Evolutionary conservation across 495 filamentous ascomycete species (phyloP).

Genomic region (Glarea lozoyensis): DNA sequence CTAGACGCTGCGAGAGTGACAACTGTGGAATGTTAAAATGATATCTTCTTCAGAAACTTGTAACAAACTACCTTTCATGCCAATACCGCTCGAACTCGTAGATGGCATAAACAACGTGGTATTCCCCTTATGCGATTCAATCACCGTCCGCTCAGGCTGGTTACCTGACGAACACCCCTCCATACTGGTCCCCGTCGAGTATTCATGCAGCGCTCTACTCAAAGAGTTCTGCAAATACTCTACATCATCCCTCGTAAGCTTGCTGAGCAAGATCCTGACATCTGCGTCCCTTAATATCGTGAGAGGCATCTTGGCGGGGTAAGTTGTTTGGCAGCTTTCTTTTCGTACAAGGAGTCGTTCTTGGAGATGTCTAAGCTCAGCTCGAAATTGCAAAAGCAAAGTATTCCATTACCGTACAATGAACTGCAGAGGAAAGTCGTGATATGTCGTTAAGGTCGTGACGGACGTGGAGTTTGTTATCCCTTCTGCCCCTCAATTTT

Average conservation of each 20-base stretch:
- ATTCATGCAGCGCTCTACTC: slow-evolving; percentile 69
- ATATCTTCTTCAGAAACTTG: neutral
- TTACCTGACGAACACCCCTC: slow-evolving; percentile 32
- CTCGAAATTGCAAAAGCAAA: too few relatives aligned
- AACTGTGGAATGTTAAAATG: slow-evolving; percentile 10
- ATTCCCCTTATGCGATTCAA: slow-evolving; percentile 59
- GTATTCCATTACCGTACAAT: too few relatives aligned
- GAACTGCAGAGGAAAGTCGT: too few relatives aligned
- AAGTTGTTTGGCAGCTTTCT: too few relatives aligned
- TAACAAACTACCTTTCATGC: slow-evolving; percentile 35
- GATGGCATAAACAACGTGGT: slow-evolving; percentile 94
- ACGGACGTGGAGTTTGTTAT: too few relatives aligned
- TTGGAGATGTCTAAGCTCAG: too few relatives aligned
- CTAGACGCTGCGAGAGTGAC: slow-evolving; percentile 21
- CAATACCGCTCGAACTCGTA: slow-evolving; percentile 35
- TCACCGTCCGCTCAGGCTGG: slow-evolving; percentile 68
- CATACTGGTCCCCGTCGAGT: slow-evolving; percentile 60
- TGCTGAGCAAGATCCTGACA: slow-evolving; percentile 60
- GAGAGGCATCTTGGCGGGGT: too few relatives aligned
- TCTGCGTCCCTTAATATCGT: slow-evolving; percentile 61
- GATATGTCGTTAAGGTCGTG: too few relatives aligned
- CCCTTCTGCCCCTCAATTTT: too few relatives aligned
- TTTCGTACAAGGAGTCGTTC: too few relatives aligned
- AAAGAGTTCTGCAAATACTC: slow-evolving; percentile 55
- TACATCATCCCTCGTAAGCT: slow-evolving; percentile 61